Evolutionary conservation across 768 basidiomycete species (phyloP), one percentile per base, ranked within the genome.

Genomic region (Mrakia gelida): DNA sequence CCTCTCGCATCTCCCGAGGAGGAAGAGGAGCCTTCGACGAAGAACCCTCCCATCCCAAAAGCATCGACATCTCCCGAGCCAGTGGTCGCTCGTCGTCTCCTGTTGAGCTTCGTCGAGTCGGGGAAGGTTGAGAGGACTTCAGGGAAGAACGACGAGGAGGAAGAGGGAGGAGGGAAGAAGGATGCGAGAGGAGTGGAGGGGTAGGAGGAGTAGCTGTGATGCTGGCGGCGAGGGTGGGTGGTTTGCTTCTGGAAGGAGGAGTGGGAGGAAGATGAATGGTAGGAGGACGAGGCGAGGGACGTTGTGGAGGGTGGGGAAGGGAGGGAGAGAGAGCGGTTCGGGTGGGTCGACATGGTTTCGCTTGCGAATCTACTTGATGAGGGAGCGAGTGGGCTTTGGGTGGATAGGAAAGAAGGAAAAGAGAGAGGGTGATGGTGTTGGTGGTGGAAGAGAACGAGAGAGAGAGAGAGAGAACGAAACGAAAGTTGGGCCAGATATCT

Each of bases 181-280:
- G 67, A 38, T 3, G 67, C 67, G 21, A 70, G 26, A 7, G 67
- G 67, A 4, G 67, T 41, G 67, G 67, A 70, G 16, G 67, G 67
- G 67, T 70, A 70, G 21, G 67, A 70, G 21, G 67, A 70, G 67
- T 70, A 70, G 26, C 41, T 28, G 67, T 70, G 67, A 3, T 21
- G 23, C 2, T 26, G 67, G 18, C n/a, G 11, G 4, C 45, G 45
- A 11, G 41, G 11, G 7, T 45, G 45, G 45, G 45, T 11, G 45
- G 45, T 10, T 45, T 45, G 45, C 9, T 10, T 45, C 63, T 65
- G 16, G 63, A n/a, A 62, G 61, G 3, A 23, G 65, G 28, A 34
- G 30, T 34, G 8, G 30, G 30, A 21, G 65, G 63, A 30, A 18
- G 34, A 8, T 5, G 38, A 38, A 8, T 65, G 16, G 63, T 23